Conservation (phyloP, 805 yeast species). For the Wickerhamiella musiphila region DNA sequence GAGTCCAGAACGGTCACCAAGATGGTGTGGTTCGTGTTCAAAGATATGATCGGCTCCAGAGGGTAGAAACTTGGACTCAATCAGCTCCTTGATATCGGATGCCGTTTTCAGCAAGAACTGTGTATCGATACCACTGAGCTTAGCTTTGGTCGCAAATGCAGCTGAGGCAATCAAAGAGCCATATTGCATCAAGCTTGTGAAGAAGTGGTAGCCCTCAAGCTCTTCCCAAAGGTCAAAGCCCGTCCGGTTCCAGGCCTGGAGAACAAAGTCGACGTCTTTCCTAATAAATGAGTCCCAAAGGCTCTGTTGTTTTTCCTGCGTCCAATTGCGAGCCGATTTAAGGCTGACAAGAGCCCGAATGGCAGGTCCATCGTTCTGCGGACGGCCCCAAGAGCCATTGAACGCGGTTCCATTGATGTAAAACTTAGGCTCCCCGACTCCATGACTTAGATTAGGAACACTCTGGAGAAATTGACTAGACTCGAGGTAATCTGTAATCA, state of each 20-base stretch:
- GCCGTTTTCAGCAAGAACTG: background rate
- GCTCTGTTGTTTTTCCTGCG: conserved; percentile 15
- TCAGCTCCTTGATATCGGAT: conserved; percentile 6
- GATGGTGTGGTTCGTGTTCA: conserved; percentile 6
- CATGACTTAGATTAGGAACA: conserved; percentile 56
- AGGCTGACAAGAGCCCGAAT: conserved; percentile 50
- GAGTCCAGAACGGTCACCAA: conserved; percentile 6
- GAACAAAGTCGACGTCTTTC: conserved; percentile 53
- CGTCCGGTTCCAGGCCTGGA: conserved; percentile 38
- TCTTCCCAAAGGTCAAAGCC: conserved; percentile 97
- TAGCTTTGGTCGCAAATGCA: conserved; percentile 14
- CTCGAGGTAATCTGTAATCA: conserved; percentile 33
- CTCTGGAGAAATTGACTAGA: conserved; percentile 47
- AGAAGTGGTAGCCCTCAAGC: conserved; percentile 54
- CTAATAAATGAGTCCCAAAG: conserved; percentile 38
- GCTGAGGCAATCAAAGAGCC: conserved; percentile 48
- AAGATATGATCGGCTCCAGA: conserved; percentile 4
- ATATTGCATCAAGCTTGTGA: conserved; percentile 59
- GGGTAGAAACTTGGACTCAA: conserved; percentile 7
- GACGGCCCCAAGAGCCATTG: conserved; percentile 70
- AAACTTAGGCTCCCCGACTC: conserved; percentile 86
- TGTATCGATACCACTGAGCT: background rate
- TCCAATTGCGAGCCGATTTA: conserved; percentile 33
- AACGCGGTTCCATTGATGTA: conserved; percentile 48
- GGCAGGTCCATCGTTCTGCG: conserved; percentile 92